These are phyloP conservation scores for Brassica incana DNA, from an alignment of 345 rosid species.

Conservation along the genomic window DNA sequence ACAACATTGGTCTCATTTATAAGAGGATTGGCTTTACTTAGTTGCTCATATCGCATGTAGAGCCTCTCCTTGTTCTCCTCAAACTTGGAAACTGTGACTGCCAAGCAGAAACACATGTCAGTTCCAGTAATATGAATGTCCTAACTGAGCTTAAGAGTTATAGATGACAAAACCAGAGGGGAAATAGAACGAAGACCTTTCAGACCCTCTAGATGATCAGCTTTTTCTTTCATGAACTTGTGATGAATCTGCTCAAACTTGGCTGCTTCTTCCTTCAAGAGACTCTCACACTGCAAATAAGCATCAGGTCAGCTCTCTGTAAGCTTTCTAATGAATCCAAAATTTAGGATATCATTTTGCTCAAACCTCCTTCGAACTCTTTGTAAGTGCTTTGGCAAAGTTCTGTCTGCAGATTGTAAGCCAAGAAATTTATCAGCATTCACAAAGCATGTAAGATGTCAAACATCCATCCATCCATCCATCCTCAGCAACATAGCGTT, in stretches of 20 bases:
- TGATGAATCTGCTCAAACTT: slow-evolving; percentile 65
- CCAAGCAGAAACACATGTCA: slow-evolving; percentile 15
- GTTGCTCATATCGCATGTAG: slow-evolving; percentile 68
- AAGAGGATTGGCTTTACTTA: slow-evolving; percentile 48
- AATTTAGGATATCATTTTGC: neutral
- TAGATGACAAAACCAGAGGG: slow-evolving; percentile 1
- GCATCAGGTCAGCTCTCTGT: slow-evolving; percentile 16
- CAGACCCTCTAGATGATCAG: slow-evolving; percentile 52
- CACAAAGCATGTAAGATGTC: slow-evolving; percentile 1
- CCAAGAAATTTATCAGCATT: slow-evolving; percentile 13
- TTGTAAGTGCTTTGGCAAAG: slow-evolving; percentile 61
- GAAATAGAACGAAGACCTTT: slow-evolving; percentile 45
- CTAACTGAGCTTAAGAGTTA: neutral
- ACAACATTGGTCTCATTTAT: slow-evolving; percentile 8
- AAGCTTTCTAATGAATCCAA: slow-evolving; percentile 1
- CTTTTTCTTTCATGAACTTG: slow-evolving; percentile 69
- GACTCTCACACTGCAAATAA: slow-evolving; percentile 57
- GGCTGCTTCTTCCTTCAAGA: slow-evolving; percentile 63
- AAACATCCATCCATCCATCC: neutral
- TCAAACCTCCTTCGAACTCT: slow-evolving; percentile 81
- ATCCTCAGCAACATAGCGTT: slow-evolving; percentile 4
- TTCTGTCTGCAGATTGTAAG: slow-evolving; percentile 51
- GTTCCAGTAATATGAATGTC: neutral
- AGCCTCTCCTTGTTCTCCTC: slow-evolving; percentile 84
- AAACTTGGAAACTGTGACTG: slow-evolving; percentile 70